Conservation (phyloP, 331 rosid species). For the Pyrus hybrid region DNA sequence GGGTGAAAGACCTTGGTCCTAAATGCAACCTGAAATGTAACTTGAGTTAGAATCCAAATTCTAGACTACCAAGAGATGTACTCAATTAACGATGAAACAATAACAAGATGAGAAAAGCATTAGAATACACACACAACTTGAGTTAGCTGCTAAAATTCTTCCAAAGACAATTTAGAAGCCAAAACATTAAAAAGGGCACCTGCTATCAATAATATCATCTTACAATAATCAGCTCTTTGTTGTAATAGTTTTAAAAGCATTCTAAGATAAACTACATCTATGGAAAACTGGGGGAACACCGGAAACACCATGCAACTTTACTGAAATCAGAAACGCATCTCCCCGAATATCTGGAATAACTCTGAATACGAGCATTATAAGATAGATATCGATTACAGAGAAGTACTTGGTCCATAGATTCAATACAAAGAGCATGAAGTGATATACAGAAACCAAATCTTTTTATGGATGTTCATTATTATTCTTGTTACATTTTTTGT, state of each 20-base stretch:
- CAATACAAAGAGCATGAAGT: too few species aligned
- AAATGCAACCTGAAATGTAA: slow-evolving; percentile 68
- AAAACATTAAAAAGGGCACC: neutral
- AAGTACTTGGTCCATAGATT: too few species aligned
- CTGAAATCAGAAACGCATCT: neutral
- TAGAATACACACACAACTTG: neutral
- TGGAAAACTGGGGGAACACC: neutral
- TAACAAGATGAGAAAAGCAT: too few species aligned
- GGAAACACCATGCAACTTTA: neutral
- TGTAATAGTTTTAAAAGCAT: neutral
- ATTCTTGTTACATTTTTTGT: too few species aligned
- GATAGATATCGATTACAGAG: too few species aligned
- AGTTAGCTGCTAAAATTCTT: neutral
- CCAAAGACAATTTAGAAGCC: neutral
- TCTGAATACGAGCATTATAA: too few species aligned
- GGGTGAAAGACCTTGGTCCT: slow-evolving; percentile 96
- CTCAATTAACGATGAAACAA: neutral
- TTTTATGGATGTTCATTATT: neutral
- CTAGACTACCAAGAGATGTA: neutral
- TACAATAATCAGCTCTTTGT: neutral
- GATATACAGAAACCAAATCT: too few species aligned
- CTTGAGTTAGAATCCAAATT: neutral
- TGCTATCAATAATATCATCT: neutral
- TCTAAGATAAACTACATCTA: neutral
- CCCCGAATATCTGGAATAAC: neutral